Conservation (phyloP, 768 basidiomycete genomes). For the Pisolithus tinctorius region DNA sequence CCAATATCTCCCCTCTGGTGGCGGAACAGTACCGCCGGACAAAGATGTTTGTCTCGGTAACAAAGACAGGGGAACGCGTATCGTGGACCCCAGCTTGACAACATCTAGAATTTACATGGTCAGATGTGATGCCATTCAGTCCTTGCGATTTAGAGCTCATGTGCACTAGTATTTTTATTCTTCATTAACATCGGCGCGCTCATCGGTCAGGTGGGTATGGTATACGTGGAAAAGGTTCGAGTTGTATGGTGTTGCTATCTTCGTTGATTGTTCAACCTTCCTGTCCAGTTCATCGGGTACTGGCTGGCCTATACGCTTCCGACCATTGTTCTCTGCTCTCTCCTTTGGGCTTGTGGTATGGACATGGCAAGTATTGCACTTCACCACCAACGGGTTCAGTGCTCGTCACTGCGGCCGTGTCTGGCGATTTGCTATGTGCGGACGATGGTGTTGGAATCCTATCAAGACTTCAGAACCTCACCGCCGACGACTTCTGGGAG, state of each 20-base stretch:
- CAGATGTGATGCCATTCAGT: constrained; percentile 4
- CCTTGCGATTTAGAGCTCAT: not conserved
- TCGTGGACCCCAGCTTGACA: constrained; percentile 68
- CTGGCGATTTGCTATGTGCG: constrained; percentile 39
- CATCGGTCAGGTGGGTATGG: constrained; percentile 62
- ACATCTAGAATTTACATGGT: constrained; percentile 71
- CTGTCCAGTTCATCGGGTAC: constrained; percentile 50
- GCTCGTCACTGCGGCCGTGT: constrained; percentile 40
- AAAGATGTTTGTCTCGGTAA: constrained; percentile 44
- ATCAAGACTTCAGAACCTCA: constrained; percentile 42
- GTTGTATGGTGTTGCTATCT: not conserved
- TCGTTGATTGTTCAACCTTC: not conserved
- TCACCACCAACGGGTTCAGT: constrained; percentile 66
- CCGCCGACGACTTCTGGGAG: constrained; percentile 68
- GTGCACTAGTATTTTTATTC: constrained; percentile 52
- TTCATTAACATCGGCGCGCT: constrained; percentile 72
- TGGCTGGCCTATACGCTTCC: constrained; percentile 63
- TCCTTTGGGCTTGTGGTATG: constrained; percentile 51
- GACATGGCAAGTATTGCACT: constrained; percentile 46
- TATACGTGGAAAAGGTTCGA: constrained; percentile 54
- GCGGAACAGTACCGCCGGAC: constrained; percentile 68
- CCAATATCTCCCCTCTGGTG: constrained; percentile 70
- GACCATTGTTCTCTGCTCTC: constrained; percentile 53
- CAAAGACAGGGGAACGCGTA: constrained; percentile 59
- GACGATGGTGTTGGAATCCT: constrained; percentile 53